These are phyloP conservation scores for Dissoconium aciculare DNA, from an alignment of 2,329 filamentous ascomycete genomes.

Conservation along the genomic window DNA sequence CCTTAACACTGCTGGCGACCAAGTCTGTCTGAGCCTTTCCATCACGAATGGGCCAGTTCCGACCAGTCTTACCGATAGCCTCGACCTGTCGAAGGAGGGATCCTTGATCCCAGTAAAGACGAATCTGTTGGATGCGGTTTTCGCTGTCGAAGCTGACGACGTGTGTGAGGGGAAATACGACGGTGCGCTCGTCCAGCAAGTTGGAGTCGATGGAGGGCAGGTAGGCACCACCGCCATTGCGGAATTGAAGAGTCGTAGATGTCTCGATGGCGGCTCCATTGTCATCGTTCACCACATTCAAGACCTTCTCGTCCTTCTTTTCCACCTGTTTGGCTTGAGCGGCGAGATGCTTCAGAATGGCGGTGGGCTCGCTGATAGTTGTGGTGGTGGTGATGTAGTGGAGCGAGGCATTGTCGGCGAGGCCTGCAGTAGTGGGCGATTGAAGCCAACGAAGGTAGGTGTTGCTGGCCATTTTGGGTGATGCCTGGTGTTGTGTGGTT, in stretches of 20 bases:
- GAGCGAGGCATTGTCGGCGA: constrained; percentile 33
- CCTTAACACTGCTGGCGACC: constrained; percentile 21
- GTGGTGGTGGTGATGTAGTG: constrained; percentile 87
- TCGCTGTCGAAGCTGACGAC: constrained; percentile 68
- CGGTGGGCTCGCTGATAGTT: constrained; percentile 51
- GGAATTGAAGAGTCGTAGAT: constrained; percentile 70
- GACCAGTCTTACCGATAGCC: constrained; percentile 75
- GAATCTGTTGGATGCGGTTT: constrained; percentile 71
- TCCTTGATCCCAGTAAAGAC: constrained; percentile 89
- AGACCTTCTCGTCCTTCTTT: constrained; percentile 65
- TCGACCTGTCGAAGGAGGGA: constrained; percentile 85
- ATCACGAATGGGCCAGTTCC: constrained; percentile 90
- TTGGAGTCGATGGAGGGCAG: constrained; percentile 86
- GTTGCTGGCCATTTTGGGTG: background rate
- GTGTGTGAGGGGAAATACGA: constrained; percentile 74
- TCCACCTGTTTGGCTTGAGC: constrained; percentile 58
- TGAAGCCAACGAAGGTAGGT: constrained; percentile 32
- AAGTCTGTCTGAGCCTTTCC: constrained; percentile 69
- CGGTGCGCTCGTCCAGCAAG: constrained; percentile 70
- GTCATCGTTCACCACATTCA: constrained; percentile 57
- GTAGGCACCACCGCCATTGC: constrained; percentile 67
- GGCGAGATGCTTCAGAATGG: constrained; percentile 71
- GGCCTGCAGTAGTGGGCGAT: constrained; percentile 28
- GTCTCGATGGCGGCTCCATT: constrained; percentile 61
- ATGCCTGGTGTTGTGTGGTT: too few species aligned